phyloP scores from a whole-genome alignment of 2,329 filamentous ascomycete species.

The Apiospora sp. region DNA sequence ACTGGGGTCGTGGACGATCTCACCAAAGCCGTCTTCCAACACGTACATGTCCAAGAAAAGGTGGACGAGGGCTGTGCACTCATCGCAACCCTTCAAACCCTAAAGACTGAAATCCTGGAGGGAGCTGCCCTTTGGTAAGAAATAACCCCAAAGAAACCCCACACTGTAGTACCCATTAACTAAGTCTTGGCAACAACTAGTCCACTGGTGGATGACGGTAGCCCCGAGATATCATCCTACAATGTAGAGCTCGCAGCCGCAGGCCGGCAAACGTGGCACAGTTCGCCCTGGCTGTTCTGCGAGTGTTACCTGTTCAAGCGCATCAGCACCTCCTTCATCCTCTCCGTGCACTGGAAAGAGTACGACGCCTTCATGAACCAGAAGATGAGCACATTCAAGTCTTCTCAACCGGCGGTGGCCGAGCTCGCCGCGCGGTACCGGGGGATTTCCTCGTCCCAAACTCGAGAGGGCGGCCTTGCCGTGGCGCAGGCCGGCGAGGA shows the following conservation, averaged over 20 bases:
- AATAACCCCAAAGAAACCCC: not conserved
- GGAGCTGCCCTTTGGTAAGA: constrained; percentile 71
- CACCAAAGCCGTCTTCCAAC: constrained; percentile 73
- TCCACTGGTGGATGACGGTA: constrained; percentile 78
- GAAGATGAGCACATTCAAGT: constrained; percentile 91
- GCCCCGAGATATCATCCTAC: constrained; percentile 78
- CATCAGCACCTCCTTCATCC: constrained; percentile 78
- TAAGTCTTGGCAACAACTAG: not conserved
- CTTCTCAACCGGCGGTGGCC: constrained; percentile 84
- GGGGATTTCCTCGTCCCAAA: constrained; percentile 70
- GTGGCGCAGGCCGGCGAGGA: constrained; percentile 62
- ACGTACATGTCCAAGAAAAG: constrained; percentile 67
- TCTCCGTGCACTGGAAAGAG: constrained; percentile 85
- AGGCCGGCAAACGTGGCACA: constrained; percentile 80
- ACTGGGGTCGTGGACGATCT: constrained; percentile 93
- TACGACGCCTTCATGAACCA: constrained; percentile 92
- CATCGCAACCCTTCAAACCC: constrained; percentile 75
- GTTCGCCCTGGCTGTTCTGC: constrained; percentile 85
- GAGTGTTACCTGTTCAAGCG: constrained; percentile 97
- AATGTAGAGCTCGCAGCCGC: constrained; percentile 84
- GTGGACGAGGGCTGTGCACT: constrained; percentile 85
- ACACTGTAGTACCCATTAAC: not conserved
- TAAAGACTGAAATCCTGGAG: constrained; percentile 97
- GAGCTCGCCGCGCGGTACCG: constrained; percentile 83
- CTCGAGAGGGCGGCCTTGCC: constrained; percentile 62